These are phyloP conservation scores for Gillenia trifoliata DNA, from an alignment of 306 rosid genomes.

Conservation along the genomic window DNA sequence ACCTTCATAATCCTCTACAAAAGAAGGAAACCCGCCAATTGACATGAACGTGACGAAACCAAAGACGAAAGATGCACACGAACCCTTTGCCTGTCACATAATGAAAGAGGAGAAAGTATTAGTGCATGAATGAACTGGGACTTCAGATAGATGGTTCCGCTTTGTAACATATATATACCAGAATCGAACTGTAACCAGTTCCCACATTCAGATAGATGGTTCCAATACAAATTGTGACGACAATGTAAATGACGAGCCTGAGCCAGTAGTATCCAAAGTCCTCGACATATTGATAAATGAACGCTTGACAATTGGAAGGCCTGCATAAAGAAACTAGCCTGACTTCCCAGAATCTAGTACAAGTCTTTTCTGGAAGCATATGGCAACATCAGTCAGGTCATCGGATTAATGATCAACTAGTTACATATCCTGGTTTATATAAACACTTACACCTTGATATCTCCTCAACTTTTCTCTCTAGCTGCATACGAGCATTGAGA, in stretches of 20 bases:
- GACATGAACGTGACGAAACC: conserved; percentile 98
- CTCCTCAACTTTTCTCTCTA: conserved; percentile 65
- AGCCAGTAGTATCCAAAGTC: conserved; percentile 99
- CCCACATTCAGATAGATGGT: conserved; percentile 83
- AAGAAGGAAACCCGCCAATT: conserved; percentile 96
- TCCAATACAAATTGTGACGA: conserved; percentile 87
- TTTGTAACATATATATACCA: conserved; percentile 41
- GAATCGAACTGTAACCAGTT: conserved; percentile 77
- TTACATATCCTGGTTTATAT: background rate
- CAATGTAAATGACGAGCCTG: conserved; percentile 86
- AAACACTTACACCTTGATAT: conserved; percentile 76
- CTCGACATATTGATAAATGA: conserved; percentile 95
- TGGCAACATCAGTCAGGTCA: background rate
- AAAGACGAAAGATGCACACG: conserved; percentile 94
- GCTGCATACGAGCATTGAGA: conserved; percentile 74
- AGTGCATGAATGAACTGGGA: conserved; percentile 4
- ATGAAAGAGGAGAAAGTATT: background rate
- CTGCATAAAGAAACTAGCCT: conserved; percentile 92
- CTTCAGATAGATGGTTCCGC: background rate
- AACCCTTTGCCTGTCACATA: conserved; percentile 80
- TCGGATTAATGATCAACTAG: background rate
- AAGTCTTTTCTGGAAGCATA: conserved; percentile 70
- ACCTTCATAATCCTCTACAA: conserved; percentile 99
- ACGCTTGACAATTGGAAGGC: conserved; percentile 67
- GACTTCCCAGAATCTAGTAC: conserved; percentile 91